A percentile compares a stretch with the other conserved stretches of the same genome.
Conservation (phyloP, 179 eudicot species). For the Pouteria campechiana region DNA sequence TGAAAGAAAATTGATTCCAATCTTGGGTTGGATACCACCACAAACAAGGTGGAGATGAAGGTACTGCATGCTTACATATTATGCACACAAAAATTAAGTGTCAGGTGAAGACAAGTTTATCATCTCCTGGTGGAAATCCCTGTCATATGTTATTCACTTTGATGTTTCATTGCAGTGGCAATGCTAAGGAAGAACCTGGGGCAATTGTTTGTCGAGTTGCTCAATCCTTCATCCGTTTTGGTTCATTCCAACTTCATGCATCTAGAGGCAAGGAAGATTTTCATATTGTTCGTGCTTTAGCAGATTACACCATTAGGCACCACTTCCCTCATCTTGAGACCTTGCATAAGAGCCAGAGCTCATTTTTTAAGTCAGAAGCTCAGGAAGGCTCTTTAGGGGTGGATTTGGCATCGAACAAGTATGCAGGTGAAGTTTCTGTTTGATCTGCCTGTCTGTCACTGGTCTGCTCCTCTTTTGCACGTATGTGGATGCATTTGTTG, state of each 20-base stretch:
- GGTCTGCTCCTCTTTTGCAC: too few relatives aligned
- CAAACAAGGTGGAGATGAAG: too few relatives aligned
- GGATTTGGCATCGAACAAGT: slow-evolving; percentile 96
- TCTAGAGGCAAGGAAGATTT: slow-evolving; percentile 85
- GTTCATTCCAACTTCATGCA: slow-evolving; percentile 93
- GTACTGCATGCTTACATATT: too few relatives aligned
- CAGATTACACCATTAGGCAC: slow-evolving; percentile 78
- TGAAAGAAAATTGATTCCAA: too few relatives aligned
- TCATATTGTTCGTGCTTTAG: slow-evolving; percentile 66
- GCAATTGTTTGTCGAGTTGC: slow-evolving; percentile 98
- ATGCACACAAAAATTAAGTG: too few relatives aligned
- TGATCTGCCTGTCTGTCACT: too few relatives aligned
- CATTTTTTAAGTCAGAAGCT: slow-evolving; percentile 78
- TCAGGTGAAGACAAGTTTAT: too few relatives aligned
- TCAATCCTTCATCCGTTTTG: slow-evolving; percentile 92
- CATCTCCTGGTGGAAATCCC: too few relatives aligned
- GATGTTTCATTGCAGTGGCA: slow-evolving; percentile 82
- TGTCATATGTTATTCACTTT: too few relatives aligned
- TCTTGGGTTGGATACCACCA: too few relatives aligned
- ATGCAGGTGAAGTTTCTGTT: slow-evolving; percentile 67
- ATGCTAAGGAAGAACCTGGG: slow-evolving; percentile 99
- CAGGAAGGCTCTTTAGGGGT: slow-evolving; percentile 66
- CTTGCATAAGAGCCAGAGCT: slow-evolving; percentile 60
- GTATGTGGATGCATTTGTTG: too few relatives aligned
- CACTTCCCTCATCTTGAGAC: slow-evolving; percentile 92